Evolutionary conservation across 306 rosid species (phyloP).

Genomic region (Vigna radiata): DNA sequence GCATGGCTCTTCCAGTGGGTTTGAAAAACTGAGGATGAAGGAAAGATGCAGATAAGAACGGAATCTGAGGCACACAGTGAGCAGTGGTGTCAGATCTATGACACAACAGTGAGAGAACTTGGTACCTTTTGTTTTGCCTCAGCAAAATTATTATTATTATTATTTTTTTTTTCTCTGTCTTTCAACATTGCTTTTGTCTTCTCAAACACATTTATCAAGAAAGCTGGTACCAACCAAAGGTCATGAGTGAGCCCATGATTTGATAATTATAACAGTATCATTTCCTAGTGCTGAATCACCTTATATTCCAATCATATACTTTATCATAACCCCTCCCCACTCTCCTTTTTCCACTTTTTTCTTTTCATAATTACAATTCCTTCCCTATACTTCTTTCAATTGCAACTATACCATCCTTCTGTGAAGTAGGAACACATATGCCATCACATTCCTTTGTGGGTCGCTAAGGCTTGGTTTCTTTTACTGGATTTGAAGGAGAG

Average conservation of each 20-base stretch:
- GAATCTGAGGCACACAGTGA: constrained; percentile 54
- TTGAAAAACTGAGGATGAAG: constrained; percentile 18
- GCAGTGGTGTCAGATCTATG: constrained; percentile 68
- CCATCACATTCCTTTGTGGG: too few relatives aligned
- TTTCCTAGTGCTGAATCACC: constrained; percentile 41
- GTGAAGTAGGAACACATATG: constrained; percentile 24
- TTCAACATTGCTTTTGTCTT: constrained; percentile 77
- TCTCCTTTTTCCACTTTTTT: not conserved
- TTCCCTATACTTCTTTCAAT: not conserved
- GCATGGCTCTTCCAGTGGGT: constrained; percentile 50
- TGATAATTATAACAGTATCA: constrained; percentile 51
- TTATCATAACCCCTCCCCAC: constrained; percentile 8
- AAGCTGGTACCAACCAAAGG: constrained; percentile 63
- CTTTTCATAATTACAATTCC: not conserved
- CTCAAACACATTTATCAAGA: constrained; percentile 68
- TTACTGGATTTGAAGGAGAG: too few relatives aligned
- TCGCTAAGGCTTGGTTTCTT: too few relatives aligned
- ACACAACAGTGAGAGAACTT: constrained; percentile 56
- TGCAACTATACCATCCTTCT: not conserved
- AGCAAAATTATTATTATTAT: constrained; percentile 36
- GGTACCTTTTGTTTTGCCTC: constrained; percentile 56
- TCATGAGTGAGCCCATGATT: constrained; percentile 51
- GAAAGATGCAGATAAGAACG: constrained; percentile 49
- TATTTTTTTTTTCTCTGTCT: constrained; percentile 30
- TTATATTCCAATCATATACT: constrained; percentile 40